Percentiles rank a stretch among this genome's conserved stretches.
phyloP scores from a whole-genome alignment of 352 stramenopile species.

The Phytophthora ohioensis region DNA sequence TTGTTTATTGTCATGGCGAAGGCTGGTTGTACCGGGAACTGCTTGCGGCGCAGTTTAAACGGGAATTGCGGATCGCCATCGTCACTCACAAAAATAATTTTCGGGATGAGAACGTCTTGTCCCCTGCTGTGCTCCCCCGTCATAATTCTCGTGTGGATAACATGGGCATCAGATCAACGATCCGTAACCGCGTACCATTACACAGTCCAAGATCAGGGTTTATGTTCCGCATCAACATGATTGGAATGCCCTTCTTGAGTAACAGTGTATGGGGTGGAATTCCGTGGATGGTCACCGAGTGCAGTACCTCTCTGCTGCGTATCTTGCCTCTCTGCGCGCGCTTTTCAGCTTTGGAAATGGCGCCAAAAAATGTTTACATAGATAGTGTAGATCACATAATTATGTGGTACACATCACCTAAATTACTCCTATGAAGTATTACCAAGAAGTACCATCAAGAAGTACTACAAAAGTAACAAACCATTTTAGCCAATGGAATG shows the following conservation, averaged over 20 bases:
- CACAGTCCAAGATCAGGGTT: conserved; percentile 33
- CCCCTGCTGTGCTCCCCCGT: conserved; percentile 17
- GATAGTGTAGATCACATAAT: too few species aligned
- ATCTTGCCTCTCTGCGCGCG: too few species aligned
- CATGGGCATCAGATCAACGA: conserved; percentile 35
- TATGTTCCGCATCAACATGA: conserved; percentile 48
- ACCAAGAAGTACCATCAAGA: too few species aligned
- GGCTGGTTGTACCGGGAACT: conserved; percentile 38
- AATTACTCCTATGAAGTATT: too few species aligned
- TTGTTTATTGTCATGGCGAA: conserved; percentile 57
- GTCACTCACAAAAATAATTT: conserved; percentile 31
- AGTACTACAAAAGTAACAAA: too few species aligned
- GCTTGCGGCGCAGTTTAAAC: conserved; percentile 29
- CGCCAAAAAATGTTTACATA: too few species aligned
- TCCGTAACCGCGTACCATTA: conserved; percentile 39
- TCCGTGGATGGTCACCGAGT: conserved; percentile 33
- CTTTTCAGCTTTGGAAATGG: too few species aligned
- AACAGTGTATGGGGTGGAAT: conserved; percentile 39
- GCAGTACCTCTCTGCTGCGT: not conserved
- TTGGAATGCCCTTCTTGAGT: conserved; percentile 29
- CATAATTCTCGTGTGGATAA: conserved; percentile 41
- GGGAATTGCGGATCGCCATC: conserved; percentile 20
- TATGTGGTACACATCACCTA: too few species aligned
- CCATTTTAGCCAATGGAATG: too few species aligned
- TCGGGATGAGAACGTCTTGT: conserved; percentile 28